Base-by-base conservation (phyloP, 164 flowering plant species). In the Dillenia turbinata region DNA sequence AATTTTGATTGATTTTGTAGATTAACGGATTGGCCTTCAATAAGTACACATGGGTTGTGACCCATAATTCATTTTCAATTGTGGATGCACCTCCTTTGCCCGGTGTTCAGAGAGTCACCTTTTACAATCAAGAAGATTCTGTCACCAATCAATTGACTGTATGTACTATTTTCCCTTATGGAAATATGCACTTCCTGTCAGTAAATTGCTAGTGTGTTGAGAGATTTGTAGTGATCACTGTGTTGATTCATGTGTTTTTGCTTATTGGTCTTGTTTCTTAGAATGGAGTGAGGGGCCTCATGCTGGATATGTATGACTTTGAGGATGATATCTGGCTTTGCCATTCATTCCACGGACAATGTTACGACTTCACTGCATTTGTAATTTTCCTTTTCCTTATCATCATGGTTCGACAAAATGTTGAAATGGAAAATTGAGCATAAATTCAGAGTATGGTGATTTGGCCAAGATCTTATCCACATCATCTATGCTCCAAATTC, bases 231-330 rank as follows among this genome's bases (percentile, higher is more conserved):
- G n/a, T 44, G 43, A 56, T 44, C 53, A 15, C 22, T 63, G 9
- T 51, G 60, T 44, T 48, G 44, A 2, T 47, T 16, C 0, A 44
- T 58, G 3, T 56, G 50, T 33, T 54, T 53, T 53, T 65, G 44
- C 53, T 63, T 71, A 57, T 52, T 66, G 52, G 79, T 69, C 46
- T 43, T 48, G 2, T 65, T 64, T n/a, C 66, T 49, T 68, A 95
- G 99, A 95, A 95, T 80, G 99, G 99, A 59, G 97, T 84, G 52
- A 83, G 99, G 71, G 99, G 97, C 52, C 77, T 95, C 80, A 95
- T 95, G 99, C 68, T 95, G 88, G 99, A 95, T 70, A 87, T 95
- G 99, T 95, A 95, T 44, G 99, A 95, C 64, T 95, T 84, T 64
- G 77, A 83, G 60, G 69, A 76, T 54, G 97, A 88, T 71, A 87